Evolutionary conservation across 2,329 filamentous ascomycete genomes (phyloP).

Genomic region (Emmonsiellopsis sp.): DNA sequence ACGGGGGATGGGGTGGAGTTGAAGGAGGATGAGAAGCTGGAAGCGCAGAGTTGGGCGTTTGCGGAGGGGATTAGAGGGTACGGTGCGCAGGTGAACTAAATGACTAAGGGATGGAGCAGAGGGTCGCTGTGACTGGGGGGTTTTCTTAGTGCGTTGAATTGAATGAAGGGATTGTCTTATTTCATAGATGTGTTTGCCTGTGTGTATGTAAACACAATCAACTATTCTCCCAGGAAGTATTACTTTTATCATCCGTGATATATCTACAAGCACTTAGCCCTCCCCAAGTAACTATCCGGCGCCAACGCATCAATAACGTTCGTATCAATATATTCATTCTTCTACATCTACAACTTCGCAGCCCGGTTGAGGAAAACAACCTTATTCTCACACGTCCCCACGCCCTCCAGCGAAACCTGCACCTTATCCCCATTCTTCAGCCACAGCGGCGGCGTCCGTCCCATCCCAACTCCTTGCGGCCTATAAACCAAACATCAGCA

Average conservation of each 20-base stretch:
- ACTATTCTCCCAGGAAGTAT: too few species aligned
- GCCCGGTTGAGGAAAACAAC: constrained; percentile 33
- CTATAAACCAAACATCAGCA: constrained; percentile 49
- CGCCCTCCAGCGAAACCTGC: constrained; percentile 56
- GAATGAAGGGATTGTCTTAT: too few species aligned
- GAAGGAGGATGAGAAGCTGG: constrained; percentile 75
- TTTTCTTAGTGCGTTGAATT: not conserved
- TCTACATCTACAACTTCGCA: constrained; percentile 24
- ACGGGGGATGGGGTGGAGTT: constrained; percentile 83
- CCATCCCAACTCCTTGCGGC: constrained; percentile 63
- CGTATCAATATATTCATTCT: not conserved
- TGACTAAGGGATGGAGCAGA: constrained; percentile 1
- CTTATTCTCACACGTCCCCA: constrained; percentile 47
- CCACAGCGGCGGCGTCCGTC: constrained; percentile 56
- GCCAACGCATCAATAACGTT: not conserved
- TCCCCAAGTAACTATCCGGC: not conserved
- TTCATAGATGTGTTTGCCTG: too few species aligned
- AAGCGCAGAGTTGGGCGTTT: constrained; percentile 97
- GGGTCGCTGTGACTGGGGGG: not conserved
- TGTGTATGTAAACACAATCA: too few species aligned
- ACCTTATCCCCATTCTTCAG: constrained; percentile 61
- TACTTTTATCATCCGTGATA: too few species aligned
- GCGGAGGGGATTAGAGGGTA: constrained; percentile 92
- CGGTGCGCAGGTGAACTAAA: constrained; percentile 63
- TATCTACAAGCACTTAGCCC: not conserved